Evolutionary conservation across 2,329 filamentous ascomycete genomes (phyloP), one percentile per base, ranked within the genome.

Genomic region (Apiospora koreana): DNA sequence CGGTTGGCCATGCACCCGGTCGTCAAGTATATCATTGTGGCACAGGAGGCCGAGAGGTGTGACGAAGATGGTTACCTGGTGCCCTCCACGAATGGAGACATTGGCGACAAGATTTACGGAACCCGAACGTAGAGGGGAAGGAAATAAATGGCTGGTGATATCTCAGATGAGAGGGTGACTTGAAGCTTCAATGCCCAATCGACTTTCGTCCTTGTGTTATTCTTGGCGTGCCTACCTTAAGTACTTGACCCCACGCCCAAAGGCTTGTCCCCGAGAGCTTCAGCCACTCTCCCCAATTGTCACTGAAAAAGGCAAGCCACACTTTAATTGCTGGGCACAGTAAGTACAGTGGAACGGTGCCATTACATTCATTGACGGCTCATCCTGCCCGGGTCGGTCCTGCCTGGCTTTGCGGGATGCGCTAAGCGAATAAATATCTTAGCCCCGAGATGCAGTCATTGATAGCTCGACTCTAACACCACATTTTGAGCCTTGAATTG

Each of bases 391-490:
- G 46, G n/a, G n/a, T n/a, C n/a, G 46, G 46, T 16, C 46, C n/a
- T 28, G 46, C 46, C 23, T 54, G 50, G 28, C 50, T 7, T 10
- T 21, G 50, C 50, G 50, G 48, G 50, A 58, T 58, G 50, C 50
- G 48, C 48, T 58, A 62, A 31, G 35, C 28, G 54, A 62, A 62
- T 62, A 62, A 62, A 62, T 62, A 62, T 62, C 54, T 62, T 62
- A 38, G 54, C 31, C 54, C 54, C 31, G 31, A 62, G 54, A 62
- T 38, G 54, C 54, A 62, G 35, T 62, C 54, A 62, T 62, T 62
- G 54, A 38, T 62, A 62, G 54, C 54, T 38, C 31, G 21, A 10
- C 54, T 62, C 54, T n/a, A 38, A 62, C 35, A 62, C 31, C 50
- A 62, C 54, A 62, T 38, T 62, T 38, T 38, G 54, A 38, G 54